phyloP scores from a whole-genome alignment of 2,329 filamentous ascomycete species.

The Colletotrichum spinosum region DNA sequence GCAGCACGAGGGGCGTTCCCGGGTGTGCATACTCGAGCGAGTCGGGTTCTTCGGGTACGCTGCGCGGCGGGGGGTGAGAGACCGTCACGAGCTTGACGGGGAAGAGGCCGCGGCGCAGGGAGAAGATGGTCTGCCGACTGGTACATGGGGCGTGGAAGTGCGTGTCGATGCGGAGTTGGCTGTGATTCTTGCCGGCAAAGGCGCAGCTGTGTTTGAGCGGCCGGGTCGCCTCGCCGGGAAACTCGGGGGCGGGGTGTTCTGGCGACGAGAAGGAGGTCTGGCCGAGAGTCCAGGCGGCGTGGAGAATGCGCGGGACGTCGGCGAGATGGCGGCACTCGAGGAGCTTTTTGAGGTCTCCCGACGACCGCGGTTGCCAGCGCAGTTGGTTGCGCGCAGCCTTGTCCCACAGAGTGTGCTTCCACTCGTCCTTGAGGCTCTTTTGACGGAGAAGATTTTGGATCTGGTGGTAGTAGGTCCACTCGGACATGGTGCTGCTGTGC shows the following conservation, averaged over 20 bases:
- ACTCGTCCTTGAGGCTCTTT: slow-evolving; percentile 55
- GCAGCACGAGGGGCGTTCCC: slow-evolving; percentile 27
- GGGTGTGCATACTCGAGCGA: slow-evolving; percentile 29
- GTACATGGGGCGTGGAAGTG: slow-evolving; percentile 16
- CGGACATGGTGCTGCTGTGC: slow-evolving; percentile 18
- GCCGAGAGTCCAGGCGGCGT: slow-evolving; percentile 57
- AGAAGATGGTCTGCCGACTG: slow-evolving; percentile 29
- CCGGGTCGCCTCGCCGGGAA: slow-evolving; percentile 34
- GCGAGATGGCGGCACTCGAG: slow-evolving; percentile 58
- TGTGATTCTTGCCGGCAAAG: slow-evolving; percentile 27
- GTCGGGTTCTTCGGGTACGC: slow-evolving; percentile 27
- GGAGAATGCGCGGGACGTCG: slow-evolving; percentile 54
- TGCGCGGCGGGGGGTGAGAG: slow-evolving; percentile 28
- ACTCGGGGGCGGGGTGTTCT: slow-evolving; percentile 32
- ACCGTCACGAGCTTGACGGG: slow-evolving; percentile 29
- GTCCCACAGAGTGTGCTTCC: slow-evolving; percentile 59
- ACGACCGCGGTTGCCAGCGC: slow-evolving; percentile 54
- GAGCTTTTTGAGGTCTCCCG: slow-evolving; percentile 57
- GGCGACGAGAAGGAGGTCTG: slow-evolving; percentile 52
- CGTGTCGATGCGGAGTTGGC: slow-evolving; percentile 3
- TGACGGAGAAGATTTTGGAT: slow-evolving; percentile 59
- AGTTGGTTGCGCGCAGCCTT: slow-evolving; percentile 56
- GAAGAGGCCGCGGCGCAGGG: slow-evolving; percentile 20
- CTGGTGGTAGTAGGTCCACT: slow-evolving; percentile 58
- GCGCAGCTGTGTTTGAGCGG: slow-evolving; percentile 39